Base-by-base conservation (phyloP, 2,329 filamentous ascomycete species). In the Chaetomium globosum region DNA sequence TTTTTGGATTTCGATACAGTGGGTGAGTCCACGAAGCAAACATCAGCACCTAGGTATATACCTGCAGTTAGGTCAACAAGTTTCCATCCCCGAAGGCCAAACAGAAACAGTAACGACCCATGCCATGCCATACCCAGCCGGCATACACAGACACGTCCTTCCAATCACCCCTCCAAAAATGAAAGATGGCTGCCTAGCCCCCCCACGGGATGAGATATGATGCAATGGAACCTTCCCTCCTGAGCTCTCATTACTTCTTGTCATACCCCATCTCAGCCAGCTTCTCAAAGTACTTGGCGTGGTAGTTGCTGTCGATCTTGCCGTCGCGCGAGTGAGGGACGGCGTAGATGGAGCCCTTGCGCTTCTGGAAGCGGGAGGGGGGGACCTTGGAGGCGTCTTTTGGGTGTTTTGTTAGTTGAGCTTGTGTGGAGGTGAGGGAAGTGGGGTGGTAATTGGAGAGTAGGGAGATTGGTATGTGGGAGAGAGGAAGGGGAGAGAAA, bases 311-410 rank as follows among this genome's bases (percentile, higher is more conserved):
- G 71, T 86, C 83, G 59, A 89, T 79, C 73, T 89, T 86, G 21
- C 86, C 87, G 74, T 90, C 88, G 65, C 87, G 83, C 28, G 85
- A 88, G 71, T 80, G 80, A 2, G 85, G 87, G 9, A 88, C 90
- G 55, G 86, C 85, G 74, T 87, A 89, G 76, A 89, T 88, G 73
- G 85, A 89, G 63, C 87, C 87, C 76, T 88, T 86, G 73, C 85
- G 84, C 77, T 88, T 88, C 76, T 90, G 87, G 78, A 90, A 89
- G 55, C 85, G 85, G 68, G 83, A 87, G 10, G 87, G 87, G 1
- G 85, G 85, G 0, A 88, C 87, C 76, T 89, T 89, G 70, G 84
- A 82, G 4, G 87, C 87, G 75, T 90, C 87, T 64, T 21, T 57
- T 30, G 30, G 2, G 5, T 8, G 23, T n/a, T 39, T 12, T 10